A percentile compares a stretch with the other conserved stretches of the same genome.
phyloP scores from a whole-genome alignment of 2,329 filamentous ascomycete species.

The Chaetoscypha palmicola region DNA sequence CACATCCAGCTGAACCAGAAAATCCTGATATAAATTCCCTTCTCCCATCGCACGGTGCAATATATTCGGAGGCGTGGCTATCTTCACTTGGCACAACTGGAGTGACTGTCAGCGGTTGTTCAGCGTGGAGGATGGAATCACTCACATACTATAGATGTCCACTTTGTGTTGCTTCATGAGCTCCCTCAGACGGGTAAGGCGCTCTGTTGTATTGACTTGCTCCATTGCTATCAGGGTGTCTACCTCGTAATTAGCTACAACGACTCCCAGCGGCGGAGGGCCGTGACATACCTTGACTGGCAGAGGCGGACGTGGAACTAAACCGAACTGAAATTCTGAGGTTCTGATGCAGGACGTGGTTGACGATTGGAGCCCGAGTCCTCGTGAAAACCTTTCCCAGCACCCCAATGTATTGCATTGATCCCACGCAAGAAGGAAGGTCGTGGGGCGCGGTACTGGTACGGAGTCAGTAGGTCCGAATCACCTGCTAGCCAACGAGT shows the following conservation, averaged over 20 bases:
- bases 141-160: conserved; percentile 77
- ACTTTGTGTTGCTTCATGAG: conserved; percentile 84
- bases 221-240: conserved; percentile 62
- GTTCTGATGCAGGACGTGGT: conserved; percentile 9
- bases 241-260: too few species aligned
- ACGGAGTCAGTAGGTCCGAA: conserved; percentile 1
- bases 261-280: too few species aligned
- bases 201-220: conserved; percentile 68
- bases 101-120: conserved; percentile 30
- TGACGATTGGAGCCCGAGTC: not conserved
- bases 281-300: not conserved
- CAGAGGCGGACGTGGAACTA: conserved; percentile 11
- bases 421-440: conserved; percentile 1
- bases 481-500: not conserved
- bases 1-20: conserved; percentile 88
- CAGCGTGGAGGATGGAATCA: conserved; percentile 17
- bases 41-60: conserved; percentile 87
- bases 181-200: conserved; percentile 68
- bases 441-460: conserved; percentile 1
- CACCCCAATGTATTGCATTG: conserved; percentile 14
- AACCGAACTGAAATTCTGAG: conserved; percentile 22
- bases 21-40: conserved; percentile 92
- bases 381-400: conserved; percentile 7
- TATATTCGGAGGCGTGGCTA: conserved; percentile 96
- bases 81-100: conserved; percentile 94